These are phyloP conservation scores for Neobulgaria alba DNA, from an alignment of 2,329 filamentous ascomycete species.

Conservation along the genomic window DNA sequence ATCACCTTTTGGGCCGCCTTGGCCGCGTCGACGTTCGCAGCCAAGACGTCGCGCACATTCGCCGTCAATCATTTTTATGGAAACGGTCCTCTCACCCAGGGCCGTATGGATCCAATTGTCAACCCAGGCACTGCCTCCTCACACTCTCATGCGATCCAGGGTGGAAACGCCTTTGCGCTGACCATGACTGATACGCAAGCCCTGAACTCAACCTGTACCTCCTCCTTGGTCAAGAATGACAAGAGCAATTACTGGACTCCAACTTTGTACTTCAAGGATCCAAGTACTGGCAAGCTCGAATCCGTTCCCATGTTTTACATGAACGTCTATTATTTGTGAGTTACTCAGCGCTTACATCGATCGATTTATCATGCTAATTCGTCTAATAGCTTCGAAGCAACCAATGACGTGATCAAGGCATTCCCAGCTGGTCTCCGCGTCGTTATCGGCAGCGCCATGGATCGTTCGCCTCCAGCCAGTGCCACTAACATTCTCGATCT, in stretches of 20 bases:
- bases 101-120: slow-evolving; percentile 71
- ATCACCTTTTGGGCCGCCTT: slow-evolving; percentile 15
- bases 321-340: slow-evolving; percentile 68
- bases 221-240: slow-evolving; percentile 71
- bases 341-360: slow-evolving; percentile 1
- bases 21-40: slow-evolving; percentile 17
- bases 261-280: slow-evolving; percentile 65
- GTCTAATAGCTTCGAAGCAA: slow-evolving; percentile 45
- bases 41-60: slow-evolving; percentile 39
- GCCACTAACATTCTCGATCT: slow-evolving; percentile 43
- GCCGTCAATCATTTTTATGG: slow-evolving; percentile 66
- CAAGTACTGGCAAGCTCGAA: slow-evolving; percentile 50
- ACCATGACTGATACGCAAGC: slow-evolving; percentile 53
- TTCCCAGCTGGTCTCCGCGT: slow-evolving; percentile 75
- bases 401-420: slow-evolving; percentile 57
- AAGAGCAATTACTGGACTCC: slow-evolving; percentile 87
- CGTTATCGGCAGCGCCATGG: slow-evolving; percentile 64
- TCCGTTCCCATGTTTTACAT: slow-evolving; percentile 55
- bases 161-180: slow-evolving; percentile 45
- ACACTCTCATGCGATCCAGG: slow-evolving; percentile 70
- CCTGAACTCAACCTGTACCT: slow-evolving; percentile 61
- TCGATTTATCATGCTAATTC: slow-evolving; percentile 19
- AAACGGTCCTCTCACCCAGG: slow-evolving; percentile 49
- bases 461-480: slow-evolving; percentile 51
- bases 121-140: slow-evolving; percentile 48